Percentiles rank a stretch among this genome's conserved stretches.
phyloP scores from a whole-genome alignment of 768 basidiomycete species.

The Tricholoma sp. region DNA sequence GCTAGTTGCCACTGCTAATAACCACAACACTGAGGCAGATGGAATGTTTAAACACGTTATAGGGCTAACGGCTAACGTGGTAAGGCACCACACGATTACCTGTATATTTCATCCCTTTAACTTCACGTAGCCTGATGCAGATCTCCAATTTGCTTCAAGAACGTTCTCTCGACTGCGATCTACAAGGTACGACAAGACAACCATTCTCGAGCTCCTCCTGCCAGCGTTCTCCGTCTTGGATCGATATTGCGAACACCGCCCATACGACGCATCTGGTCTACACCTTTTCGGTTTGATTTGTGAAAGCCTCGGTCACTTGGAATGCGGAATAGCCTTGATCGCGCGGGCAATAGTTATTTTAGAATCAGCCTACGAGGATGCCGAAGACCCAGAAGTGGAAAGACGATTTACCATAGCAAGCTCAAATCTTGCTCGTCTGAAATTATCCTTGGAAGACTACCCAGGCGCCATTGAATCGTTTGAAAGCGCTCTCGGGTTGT shows the following conservation, averaged over 20 bases:
- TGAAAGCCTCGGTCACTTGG: constrained; percentile 72
- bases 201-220: constrained; percentile 46
- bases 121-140: constrained; percentile 63
- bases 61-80: constrained; percentile 50
- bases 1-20: constrained; percentile 56
- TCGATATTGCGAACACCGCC: constrained; percentile 64
- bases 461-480: constrained; percentile 62
- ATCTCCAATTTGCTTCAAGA: constrained; percentile 67
- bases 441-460: constrained; percentile 56
- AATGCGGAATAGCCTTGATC: constrained; percentile 54
- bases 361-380: constrained; percentile 86
- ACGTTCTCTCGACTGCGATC: constrained; percentile 41
- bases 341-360: constrained; percentile 61
- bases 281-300: constrained; percentile 84
- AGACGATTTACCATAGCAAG: constrained; percentile 77
- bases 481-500: constrained; percentile 64
- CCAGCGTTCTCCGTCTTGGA: constrained; percentile 79
- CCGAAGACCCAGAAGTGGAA: constrained; percentile 77
- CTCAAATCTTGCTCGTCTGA: constrained; percentile 72
- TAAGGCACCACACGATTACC: constrained; percentile 28
- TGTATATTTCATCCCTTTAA: constrained; percentile 1
- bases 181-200: constrained; percentile 6
- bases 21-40: constrained; percentile 55
- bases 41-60: constrained; percentile 73
- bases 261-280: constrained; percentile 66